Base-by-base conservation (phyloP, 2,329 filamentous ascomycete species). In the Periconia sp. region DNA sequence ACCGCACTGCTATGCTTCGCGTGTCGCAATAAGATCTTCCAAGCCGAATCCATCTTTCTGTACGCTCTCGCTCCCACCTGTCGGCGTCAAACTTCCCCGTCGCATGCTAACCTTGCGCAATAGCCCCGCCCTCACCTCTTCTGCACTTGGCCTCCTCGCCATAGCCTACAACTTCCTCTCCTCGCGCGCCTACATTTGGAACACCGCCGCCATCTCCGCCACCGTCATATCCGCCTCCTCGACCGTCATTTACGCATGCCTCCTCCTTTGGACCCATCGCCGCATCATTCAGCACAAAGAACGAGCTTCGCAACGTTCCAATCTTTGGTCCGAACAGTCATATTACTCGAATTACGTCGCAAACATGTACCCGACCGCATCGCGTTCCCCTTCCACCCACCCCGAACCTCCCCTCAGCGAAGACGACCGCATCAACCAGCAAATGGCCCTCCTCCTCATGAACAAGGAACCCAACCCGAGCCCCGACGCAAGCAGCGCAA, bases 341-440 rank as follows among this genome's bases (percentile, higher is more conserved):
- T 79, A 74, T 60, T 79, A 79, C 61, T 62, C 64, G 33, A 79
- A 79, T 61, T 79, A 75, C 60, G 63, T 74, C 49, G 66, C 69
- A 15, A 80, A 79, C 64, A 79, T 79, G 76, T 79, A 77, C 53
- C 77, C 77, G 0, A 65, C 71, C 9, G 65, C 70, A 37, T 40
- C 61, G 14, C 63, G 58, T 46, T 60, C 64, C n/a, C 61, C 62
- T 14, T 59, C 61, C 18, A 60, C 59, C n/a, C 63, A 68, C 5
- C 65, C 64, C 15, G 57, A 62, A 20, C 33, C 60, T 3, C 50
- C 64, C 0, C 58, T 79, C 50, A 73, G 73, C 19, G 79, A 82
- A 60, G 77, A 81, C 50, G 79, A 82, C 47, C 69, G 75, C 54
- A 77, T 80, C 53, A 76, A 78, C 30, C 77, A 79, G 58, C 79